Evolutionary conservation across 2,329 filamentous ascomycete genomes (phyloP).

Genomic region (Biscogniauxia mediterranea): DNA sequence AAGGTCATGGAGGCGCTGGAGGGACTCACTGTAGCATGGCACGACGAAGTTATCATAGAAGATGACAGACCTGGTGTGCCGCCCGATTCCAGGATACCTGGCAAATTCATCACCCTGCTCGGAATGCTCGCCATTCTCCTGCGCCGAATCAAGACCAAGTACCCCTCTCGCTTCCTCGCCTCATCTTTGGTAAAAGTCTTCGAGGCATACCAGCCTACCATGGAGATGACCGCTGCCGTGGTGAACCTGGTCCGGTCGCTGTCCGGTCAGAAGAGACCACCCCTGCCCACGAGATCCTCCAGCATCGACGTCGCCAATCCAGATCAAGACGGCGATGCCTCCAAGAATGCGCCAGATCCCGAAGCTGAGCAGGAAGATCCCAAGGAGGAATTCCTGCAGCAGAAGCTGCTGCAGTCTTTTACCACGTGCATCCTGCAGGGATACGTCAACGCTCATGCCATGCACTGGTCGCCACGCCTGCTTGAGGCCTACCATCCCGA

Average conservation of each 20-base stretch:
- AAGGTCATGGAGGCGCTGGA: constrained; percentile 75
- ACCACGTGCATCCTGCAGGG: constrained; percentile 75
- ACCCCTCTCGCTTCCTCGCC: constrained; percentile 75
- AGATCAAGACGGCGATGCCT: constrained; percentile 53
- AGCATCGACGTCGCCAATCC: constrained; percentile 55
- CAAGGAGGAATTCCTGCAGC: constrained; percentile 60
- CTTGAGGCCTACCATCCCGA: constrained; percentile 68
- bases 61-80: constrained; percentile 38
- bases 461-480: constrained; percentile 63
- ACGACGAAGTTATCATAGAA: constrained; percentile 41
- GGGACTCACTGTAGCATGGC: constrained; percentile 47
- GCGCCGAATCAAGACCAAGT: constrained; percentile 71
- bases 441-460: constrained; percentile 61
- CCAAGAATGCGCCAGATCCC: constrained; percentile 59
- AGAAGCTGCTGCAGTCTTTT: constrained; percentile 69
- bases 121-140: constrained; percentile 73
- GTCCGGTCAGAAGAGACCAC: constrained; percentile 64
- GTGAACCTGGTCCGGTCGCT: constrained; percentile 70
- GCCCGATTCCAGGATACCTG: constrained; percentile 27
- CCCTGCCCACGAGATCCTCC: constrained; percentile 57
- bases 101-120: constrained; percentile 66
- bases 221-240: constrained; percentile 67
- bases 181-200: constrained; percentile 72
- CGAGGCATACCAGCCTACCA: constrained; percentile 61
- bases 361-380: constrained; percentile 55